A percentile compares a stretch with the other conserved stretches of the same genome.
Evolutionary conservation across 2,329 filamentous ascomycete species (phyloP).

Genomic region (Aaosphaeria pasadenensis): DNA sequence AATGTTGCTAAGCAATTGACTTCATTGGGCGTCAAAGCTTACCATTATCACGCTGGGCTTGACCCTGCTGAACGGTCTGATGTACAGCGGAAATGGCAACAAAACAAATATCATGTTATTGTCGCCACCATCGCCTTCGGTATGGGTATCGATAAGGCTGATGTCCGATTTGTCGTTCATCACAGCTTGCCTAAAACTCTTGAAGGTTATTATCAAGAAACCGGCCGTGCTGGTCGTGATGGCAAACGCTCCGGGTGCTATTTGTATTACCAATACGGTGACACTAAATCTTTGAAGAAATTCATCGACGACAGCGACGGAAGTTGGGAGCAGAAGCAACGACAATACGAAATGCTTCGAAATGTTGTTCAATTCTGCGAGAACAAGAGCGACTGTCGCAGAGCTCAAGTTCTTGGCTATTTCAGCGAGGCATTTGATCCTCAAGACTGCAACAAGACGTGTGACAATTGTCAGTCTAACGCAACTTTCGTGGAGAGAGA

Average conservation of each 20-base stretch:
- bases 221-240: conserved; percentile 89
- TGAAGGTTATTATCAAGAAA: conserved; percentile 98
- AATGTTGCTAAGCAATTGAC: conserved; percentile 69
- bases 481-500: conserved; percentile 70
- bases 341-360: conserved; percentile 81
- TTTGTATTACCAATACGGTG: conserved; percentile 80
- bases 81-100: conserved; percentile 81
- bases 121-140: conserved; percentile 98
- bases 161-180: conserved; percentile 96
- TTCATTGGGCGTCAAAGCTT: conserved; percentile 65
- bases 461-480: conserved; percentile 84
- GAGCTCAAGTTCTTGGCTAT: conserved; percentile 86
- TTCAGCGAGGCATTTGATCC: conserved; percentile 82
- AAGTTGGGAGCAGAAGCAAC: conserved; percentile 72
- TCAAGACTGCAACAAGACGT: conserved; percentile 68
- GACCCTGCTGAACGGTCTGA: conserved; percentile 62
- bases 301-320: conserved; percentile 85
- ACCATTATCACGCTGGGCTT: conserved; percentile 85
- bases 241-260: conserved; percentile 85
- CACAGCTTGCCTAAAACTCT: conserved; percentile 89
- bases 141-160: conserved; percentile 99
- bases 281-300: conserved; percentile 68
- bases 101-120: conserved; percentile 76
- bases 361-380: conserved; percentile 86
- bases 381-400: conserved; percentile 81